These are phyloP conservation scores for Paramyrothecium roridum DNA, from an alignment of 2,329 filamentous ascomycete species.

Conservation along the genomic window DNA sequence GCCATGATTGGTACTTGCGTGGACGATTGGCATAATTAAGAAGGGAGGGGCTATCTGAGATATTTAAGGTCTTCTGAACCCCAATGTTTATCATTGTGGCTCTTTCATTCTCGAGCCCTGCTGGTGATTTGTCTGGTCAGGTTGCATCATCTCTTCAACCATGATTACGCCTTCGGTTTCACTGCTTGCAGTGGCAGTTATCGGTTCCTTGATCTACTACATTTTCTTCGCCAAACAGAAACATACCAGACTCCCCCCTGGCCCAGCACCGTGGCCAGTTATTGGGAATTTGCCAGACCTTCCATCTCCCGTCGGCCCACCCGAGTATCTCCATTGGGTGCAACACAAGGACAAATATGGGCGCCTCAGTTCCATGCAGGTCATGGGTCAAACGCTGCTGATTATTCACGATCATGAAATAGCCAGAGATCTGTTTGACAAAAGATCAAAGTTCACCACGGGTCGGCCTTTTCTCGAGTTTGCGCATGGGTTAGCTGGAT, in stretches of 20 bases:
- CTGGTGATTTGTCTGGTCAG: too few relatives aligned
- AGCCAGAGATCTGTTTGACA: neutral
- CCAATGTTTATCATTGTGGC: too few relatives aligned
- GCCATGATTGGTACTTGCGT: too few relatives aligned
- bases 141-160: too few relatives aligned
- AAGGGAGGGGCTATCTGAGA: too few relatives aligned
- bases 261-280: neutral
- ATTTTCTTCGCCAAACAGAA: too few relatives aligned
- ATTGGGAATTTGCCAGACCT: neutral
- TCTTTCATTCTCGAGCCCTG: too few relatives aligned
- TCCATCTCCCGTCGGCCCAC: neutral
- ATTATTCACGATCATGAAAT: neutral
- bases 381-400: neutral
- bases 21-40: too few relatives aligned
- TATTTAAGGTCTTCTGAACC: too few relatives aligned
- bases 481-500: neutral
- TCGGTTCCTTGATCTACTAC: too few relatives aligned
- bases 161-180: too few relatives aligned
- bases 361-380: neutral
- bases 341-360: conserved; percentile 1
- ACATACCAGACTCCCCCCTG: neutral
- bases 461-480: neutral
- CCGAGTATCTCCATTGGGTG: neutral
- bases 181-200: too few relatives aligned
- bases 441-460: neutral